A percentile compares a stretch with the other conserved stretches of the same genome.
Evolutionary conservation across 2,329 filamentous ascomycete species (phyloP).

Genomic region (Emergomyces orientalis): DNA sequence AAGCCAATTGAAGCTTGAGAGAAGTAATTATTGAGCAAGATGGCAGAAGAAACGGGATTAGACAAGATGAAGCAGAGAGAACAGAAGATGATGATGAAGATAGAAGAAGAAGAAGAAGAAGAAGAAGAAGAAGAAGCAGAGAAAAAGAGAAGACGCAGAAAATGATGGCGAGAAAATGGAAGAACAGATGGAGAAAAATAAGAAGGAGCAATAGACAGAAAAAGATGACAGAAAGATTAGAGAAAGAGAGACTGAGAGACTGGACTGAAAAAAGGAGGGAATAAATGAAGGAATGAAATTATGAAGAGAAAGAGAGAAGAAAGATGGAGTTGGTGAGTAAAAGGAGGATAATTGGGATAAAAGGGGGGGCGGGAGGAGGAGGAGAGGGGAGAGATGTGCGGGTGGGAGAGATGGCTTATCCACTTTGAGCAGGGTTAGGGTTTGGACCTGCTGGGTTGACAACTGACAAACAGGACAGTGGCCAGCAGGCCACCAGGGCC

Average conservation of each 20-base stretch:
- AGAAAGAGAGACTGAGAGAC: conserved; percentile 10
- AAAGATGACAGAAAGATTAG: conserved; percentile 20
- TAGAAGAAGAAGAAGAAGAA: neutral
- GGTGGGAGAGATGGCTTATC: neutral
- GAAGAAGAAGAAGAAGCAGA: neutral
- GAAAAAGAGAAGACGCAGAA: conserved; percentile 14
- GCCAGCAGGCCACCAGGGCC: too few species aligned
- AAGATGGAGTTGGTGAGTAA: neutral
- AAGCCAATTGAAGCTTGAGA: conserved; percentile 2
- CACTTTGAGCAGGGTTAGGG: neutral
- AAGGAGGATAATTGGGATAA: conserved; percentile 8
- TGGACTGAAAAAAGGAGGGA: conserved; percentile 12
- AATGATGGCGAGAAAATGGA: conserved; percentile 13
- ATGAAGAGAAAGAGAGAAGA: conserved; percentile 10
- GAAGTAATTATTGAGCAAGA: neutral
- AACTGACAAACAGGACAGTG: neutral
- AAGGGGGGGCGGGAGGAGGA: conserved; percentile 6
- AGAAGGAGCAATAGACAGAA: conserved; percentile 16
- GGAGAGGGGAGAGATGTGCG: conserved; percentile 2
- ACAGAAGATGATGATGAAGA: neutral
- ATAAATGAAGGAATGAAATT: conserved; percentile 15
- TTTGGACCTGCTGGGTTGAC: neutral
- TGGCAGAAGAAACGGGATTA: neutral
- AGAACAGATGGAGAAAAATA: conserved; percentile 11
- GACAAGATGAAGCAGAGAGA: neutral